Conservation (phyloP, 2,329 filamentous ascomycete species). For the Botryotinia globosa region DNA sequence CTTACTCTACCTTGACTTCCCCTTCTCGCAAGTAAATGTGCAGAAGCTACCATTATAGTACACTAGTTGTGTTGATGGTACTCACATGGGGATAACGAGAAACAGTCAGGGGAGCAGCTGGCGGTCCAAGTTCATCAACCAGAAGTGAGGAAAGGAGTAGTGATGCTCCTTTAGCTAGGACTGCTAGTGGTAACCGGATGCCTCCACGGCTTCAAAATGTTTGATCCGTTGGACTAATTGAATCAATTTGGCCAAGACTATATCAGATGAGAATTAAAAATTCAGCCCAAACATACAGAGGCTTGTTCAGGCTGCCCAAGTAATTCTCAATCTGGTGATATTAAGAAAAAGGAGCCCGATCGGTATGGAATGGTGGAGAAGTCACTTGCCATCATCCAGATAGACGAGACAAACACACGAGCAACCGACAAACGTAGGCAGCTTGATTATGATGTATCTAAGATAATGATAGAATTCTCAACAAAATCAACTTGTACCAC, state of each 20-base stretch:
- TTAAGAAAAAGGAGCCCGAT: not conserved
- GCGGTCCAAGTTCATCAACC: not conserved
- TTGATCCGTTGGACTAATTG: not conserved
- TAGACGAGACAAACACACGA: not conserved
- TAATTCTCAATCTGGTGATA: not conserved
- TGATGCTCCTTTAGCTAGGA: not conserved
- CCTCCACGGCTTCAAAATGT: not conserved
- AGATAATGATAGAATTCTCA: not conserved
- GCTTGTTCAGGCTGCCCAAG: not conserved
- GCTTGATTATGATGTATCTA: not conserved
- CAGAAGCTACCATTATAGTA: not conserved
- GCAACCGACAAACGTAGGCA: not conserved
- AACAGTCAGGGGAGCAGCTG: conserved; percentile 46
- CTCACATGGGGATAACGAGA: conserved; percentile 31
- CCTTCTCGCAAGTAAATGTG: not conserved
- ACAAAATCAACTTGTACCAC: not conserved
- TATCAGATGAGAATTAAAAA: not conserved
- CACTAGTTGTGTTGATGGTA: not conserved
- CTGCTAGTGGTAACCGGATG: not conserved
- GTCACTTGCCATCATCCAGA: not conserved
- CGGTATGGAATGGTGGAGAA: not conserved
- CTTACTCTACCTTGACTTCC: not conserved
- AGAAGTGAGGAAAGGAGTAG: not conserved
- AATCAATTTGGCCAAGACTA: not conserved
- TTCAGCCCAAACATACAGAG: not conserved